Base-by-base conservation (phyloP, 1,284 basidiomycete species). In the Meira nashicola region DNA sequence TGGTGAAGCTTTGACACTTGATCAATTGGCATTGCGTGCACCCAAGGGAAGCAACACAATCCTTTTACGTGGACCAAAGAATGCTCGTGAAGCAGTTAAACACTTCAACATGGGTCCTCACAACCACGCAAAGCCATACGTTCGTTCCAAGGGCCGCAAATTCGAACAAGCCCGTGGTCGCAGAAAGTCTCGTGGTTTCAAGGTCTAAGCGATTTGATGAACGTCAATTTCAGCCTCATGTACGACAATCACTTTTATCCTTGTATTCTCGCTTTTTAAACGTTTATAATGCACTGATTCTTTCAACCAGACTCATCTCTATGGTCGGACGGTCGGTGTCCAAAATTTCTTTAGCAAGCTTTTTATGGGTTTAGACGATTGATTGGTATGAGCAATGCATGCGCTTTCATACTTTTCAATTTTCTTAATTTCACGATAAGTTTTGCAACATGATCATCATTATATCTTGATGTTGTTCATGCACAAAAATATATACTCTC, bases 11-110 rank as follows among this genome's bases (percentile, higher is more conserved):
- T 80, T 99, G 73, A 98, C 95, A 67, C 86, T 99, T 72, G 94
- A 99, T 82, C 93, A 97, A 82, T 89, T 98, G 69, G 94, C 94
- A 58, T 82, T 92, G 68, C 87, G 93, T 66, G 86, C 92, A 62
- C 94, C 94, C 41, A 96, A 90, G 58, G 94, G 95, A 68, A 84
- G 89, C 70, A 96, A 96, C 86, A 97, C 93, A 55, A 84, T 99
- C 67, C 83, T 98, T 70, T 82, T 95, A 73, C 84, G 92, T 66
- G 95, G 94, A 71, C 88, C 89, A 83, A 89, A 89, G 86, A 95
- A 87, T 81, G 85, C 89, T 62, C 87, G 95, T 68, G 93, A 97
- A 82, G 89, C 93, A 52, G 87, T 90, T 82, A 91, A 89, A 82
- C 94, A 97, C 86, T 97, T 96, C 80, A 94, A 82, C 79, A 55